Percentiles rank a stretch among this genome's conserved stretches.
phyloP scores from a whole-genome alignment of 495 filamentous ascomycete species.

The Chaetomium tenue region DNA sequence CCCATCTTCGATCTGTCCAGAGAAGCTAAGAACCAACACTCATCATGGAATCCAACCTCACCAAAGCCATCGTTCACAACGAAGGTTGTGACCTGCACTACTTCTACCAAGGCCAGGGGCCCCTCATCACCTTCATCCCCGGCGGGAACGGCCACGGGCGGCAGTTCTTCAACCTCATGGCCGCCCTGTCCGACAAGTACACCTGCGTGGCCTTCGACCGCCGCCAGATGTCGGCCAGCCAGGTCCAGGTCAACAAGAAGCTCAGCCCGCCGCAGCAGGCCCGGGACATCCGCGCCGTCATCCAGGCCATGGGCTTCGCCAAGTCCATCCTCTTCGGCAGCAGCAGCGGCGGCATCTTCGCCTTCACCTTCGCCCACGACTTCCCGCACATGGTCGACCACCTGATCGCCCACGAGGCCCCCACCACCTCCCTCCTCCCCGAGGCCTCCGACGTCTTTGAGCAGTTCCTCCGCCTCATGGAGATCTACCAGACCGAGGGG shows the following conservation, averaged over 20 bases:
- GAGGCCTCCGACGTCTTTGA: constrained; percentile 25
- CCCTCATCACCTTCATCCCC: constrained; percentile 31
- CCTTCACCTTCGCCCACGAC: constrained; percentile 33
- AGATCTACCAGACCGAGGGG: constrained; percentile 25
- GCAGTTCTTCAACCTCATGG: constrained; percentile 29
- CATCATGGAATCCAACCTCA: constrained; percentile 6
- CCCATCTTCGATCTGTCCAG: neutral
- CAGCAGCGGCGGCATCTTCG: constrained; percentile 33
- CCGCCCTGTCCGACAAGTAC: constrained; percentile 24
- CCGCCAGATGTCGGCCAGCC: constrained; percentile 33
- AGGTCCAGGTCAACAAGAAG: constrained; percentile 14
- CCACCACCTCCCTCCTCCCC: constrained; percentile 25
- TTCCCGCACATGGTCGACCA: constrained; percentile 30
- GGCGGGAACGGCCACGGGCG: constrained; percentile 34
- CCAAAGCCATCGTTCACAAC: constrained; percentile 23
- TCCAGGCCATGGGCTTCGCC: constrained; percentile 25
- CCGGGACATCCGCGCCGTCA: constrained; percentile 30
- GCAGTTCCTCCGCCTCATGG: constrained; percentile 20
- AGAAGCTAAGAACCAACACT: neutral
- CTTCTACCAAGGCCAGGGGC: constrained; percentile 32
- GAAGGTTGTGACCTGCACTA: constrained; percentile 35
- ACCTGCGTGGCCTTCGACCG: constrained; percentile 34
- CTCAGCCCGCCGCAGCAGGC: constrained; percentile 30
- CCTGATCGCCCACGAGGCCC: constrained; percentile 33
- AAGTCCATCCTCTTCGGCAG: constrained; percentile 32